Base-by-base conservation (phyloP, 108 stramenopile genomes). In the Seminavis robusta region DNA sequence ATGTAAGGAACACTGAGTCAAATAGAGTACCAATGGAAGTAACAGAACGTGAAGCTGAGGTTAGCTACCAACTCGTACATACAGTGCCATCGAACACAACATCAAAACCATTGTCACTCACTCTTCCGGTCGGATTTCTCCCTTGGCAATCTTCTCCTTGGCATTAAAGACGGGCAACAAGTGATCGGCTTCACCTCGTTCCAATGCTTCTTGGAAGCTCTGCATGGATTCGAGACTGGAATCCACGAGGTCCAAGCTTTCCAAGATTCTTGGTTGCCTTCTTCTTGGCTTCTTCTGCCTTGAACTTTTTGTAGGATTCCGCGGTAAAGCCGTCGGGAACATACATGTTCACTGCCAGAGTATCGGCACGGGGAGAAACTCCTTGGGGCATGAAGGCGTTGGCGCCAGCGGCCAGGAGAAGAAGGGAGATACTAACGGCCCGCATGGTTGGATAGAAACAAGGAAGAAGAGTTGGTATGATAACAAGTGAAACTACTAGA, bases 261-360 rank as follows among this genome's bases (percentile, higher is more conserved):
- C 80, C 80, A 29, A 81, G 61, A 56, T 81, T 73, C 57, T 81
- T 72, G 48, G 60, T 67, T 16, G 43, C 16, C 37, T 65, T 58
- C 52, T 72, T 74, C 52, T 77, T 75, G 16, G 52, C 63, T 66
- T 88, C 74, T 47, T 76, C 52, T 39, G 62, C 82, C 66, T 79
- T 80, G 80, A 84, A 84, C 23, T 79, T 77, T 25, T 64, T 69
- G 79, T 81, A 88, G 1, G 71, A 69, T 29, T 83, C 84, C 19
- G 76, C 64, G 10, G 86, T 92, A 65, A 92, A 88, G 16, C 90
- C 90, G 10, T 68, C 56, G 1, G 89, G 89, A 42, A 90, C 83
- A 68, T 90, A 90, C n/a, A n/a, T n/a, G n/a, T n/a, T n/a, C n/a
- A n/a, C n/a, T n/a, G n/a, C n/a, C n/a, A n/a, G n/a, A n/a, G n/a